Evolutionary conservation across 306 rosid genomes (phyloP).

Genomic region (Cicer bijugum): DNA sequence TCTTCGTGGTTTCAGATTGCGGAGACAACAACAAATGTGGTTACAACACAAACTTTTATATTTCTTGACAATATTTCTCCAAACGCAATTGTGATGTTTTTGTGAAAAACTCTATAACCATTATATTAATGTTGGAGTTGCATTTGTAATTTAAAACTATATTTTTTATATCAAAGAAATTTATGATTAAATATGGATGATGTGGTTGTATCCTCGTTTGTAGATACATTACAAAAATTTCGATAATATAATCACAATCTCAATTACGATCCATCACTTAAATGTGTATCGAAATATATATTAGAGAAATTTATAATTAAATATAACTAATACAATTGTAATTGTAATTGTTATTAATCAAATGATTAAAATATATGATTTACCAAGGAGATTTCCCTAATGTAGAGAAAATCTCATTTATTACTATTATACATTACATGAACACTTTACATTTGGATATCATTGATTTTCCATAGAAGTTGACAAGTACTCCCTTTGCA

Average conservation of each 20-base stretch:
- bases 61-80: no score
- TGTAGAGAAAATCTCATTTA: conserved; percentile 51
- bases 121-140: no score
- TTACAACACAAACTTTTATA: no score
- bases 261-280: not conserved
- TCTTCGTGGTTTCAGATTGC: no score
- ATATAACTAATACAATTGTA: not conserved
- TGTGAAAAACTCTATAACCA: no score
- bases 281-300: not conserved
- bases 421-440: conserved; percentile 70
- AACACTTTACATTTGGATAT: conserved; percentile 65
- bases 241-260: not conserved
- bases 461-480: conserved; percentile 62
- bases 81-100: no score
- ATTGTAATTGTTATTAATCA: not conserved
- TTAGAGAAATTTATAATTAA: not conserved
- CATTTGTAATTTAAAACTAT: no score
- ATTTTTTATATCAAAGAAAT: not conserved
- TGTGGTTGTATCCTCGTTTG: no score
- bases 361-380: conserved; percentile 13
- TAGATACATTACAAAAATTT: not conserved
- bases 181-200: no score
- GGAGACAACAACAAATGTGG: no score
- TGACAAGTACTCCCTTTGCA: conserved; percentile 48
- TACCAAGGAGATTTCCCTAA: conserved; percentile 53